These are phyloP conservation scores for Pseudohyphozyma bogoriensis DNA, from an alignment of 768 basidiomycete genomes.

Conservation along the genomic window DNA sequence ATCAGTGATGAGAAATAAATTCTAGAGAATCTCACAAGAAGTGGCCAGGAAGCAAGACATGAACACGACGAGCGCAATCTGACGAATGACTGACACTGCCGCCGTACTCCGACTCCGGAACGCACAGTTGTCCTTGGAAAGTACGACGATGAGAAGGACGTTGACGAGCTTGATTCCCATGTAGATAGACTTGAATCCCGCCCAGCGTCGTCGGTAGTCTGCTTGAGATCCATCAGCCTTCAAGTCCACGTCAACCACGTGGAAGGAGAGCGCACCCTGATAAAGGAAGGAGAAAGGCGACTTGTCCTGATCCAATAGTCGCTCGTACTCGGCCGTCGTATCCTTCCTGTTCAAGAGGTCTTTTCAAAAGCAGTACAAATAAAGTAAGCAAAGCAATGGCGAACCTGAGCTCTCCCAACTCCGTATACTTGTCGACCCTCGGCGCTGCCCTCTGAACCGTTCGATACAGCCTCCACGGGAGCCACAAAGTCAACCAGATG, in stretches of 20 bases:
- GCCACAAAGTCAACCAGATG: slow-evolving; percentile 48
- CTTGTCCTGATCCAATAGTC: slow-evolving; percentile 52
- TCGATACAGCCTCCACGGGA: slow-evolving; percentile 53
- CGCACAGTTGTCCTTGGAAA: slow-evolving; percentile 60
- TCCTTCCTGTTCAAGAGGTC: neutral
- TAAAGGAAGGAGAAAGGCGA: slow-evolving; percentile 66
- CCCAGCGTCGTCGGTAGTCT: slow-evolving; percentile 66
- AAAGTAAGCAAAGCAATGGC: slow-evolving; percentile 16
- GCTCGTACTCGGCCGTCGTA: slow-evolving; percentile 47
- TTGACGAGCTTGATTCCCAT: slow-evolving; percentile 54
- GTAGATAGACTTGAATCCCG: slow-evolving; percentile 38
- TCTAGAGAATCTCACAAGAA: slow-evolving; percentile 28
- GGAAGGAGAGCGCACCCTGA: slow-evolving; percentile 42
- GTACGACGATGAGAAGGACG: slow-evolving; percentile 54
- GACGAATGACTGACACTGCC: slow-evolving; percentile 51
- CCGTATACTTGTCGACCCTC: slow-evolving; percentile 56
- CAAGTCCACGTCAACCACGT: no score
- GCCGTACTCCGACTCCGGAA: slow-evolving; percentile 51
- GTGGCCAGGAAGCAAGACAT: slow-evolving; percentile 53
- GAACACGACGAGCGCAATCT: slow-evolving; percentile 51
- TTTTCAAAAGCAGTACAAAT: no score
- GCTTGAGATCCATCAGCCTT: neutral
- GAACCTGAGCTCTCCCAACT: slow-evolving; percentile 56
- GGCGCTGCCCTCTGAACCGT: slow-evolving; percentile 54
- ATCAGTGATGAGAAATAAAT: no score